Conservation (phyloP, 345 rosid genomes). For the Geranium rotundifolium region DNA sequence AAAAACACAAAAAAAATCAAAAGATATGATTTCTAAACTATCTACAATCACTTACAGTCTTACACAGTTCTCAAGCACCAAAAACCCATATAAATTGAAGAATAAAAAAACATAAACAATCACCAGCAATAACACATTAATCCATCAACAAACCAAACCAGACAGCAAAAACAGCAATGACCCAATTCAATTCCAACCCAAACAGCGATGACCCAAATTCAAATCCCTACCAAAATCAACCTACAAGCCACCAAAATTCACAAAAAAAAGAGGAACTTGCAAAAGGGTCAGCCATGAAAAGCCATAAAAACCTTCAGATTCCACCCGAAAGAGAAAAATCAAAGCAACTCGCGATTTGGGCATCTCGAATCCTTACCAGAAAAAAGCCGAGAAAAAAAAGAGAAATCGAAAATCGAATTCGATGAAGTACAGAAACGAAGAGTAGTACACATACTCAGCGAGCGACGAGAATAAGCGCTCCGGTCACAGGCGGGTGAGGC, state of each 20-base stretch:
- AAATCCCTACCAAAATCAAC: not conserved
- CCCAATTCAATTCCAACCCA: constrained; percentile 3
- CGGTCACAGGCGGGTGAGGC: constrained; percentile 3
- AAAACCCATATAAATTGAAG: too few species aligned
- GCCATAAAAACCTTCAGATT: constrained; percentile 5
- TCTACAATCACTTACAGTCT: too few species aligned
- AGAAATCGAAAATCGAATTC: constrained; percentile 9
- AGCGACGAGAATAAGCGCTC: not conserved
- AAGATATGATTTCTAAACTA: not conserved
- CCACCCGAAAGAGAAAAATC: constrained; percentile 5
- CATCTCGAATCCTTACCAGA: constrained; percentile 22
- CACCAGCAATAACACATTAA: too few species aligned
- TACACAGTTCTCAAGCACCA: too few species aligned
- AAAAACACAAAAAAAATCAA: not conserved
- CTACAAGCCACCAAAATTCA: constrained; percentile 8
- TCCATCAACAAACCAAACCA: too few species aligned
- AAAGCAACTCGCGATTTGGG: constrained; percentile 5
- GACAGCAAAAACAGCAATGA: too few species aligned
- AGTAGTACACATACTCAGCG: not conserved
- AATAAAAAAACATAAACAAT: too few species aligned
- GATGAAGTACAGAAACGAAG: not conserved
- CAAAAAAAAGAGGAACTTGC: not conserved
- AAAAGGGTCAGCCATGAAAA: not conserved
- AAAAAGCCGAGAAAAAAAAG: constrained; percentile 9
- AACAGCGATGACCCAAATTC: constrained; percentile 3